Base-by-base conservation (phyloP, 2,329 filamentous ascomycete genomes). In the Thermothelomyces thermophilus region DNA sequence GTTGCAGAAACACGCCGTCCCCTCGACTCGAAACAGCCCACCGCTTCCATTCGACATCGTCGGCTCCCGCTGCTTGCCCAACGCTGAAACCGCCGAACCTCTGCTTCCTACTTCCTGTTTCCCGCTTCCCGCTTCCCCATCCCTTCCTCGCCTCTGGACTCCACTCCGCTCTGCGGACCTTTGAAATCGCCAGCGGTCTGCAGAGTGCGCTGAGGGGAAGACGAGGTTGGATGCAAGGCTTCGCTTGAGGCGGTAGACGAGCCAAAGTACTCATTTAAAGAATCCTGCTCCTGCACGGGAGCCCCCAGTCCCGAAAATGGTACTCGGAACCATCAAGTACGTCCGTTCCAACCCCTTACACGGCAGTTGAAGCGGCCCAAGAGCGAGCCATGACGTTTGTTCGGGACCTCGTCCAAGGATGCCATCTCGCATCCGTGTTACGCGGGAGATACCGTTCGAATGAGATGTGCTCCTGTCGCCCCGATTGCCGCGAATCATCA, bases 301-400 rank as follows among this genome's bases (percentile, higher is more conserved):
- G 65, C 60, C 60, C 58, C 59, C 62, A 61, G 55, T 65, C 62
- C 69, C 63, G 68, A 77, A 72, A 67, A 77, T 80, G 73, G 77
- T 80, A 63, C 77, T 80, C 69, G 77, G 77, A 73, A 82, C 78
- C 62, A 82, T 82, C 70, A 82, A 82, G 78, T 82, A 70, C 65
- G 78, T 72, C 54, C 41, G 20, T 48, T 48, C 56, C 45, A 54
- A 41, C 49, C 13, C 24, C n/a, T 28, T 24, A 11, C 34, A 31
- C 20, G 31, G 11, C 13, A 36, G 28, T n/a, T 53, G 50, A 22
- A 52, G 46, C 43, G 55, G 47, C 42, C 50, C 33, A 44, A 44
- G 24, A 28, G 26, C 48, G 22, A 39, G 30, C 24, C 35, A 40
- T 26, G 39, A 41, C 35, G 28, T 35, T 45, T 22, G 24, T 16